Evolutionary conservation across 1,284 basidiomycete species (phyloP), one percentile per base, ranked within the genome.

Genomic region (Fistulina hepatica): DNA sequence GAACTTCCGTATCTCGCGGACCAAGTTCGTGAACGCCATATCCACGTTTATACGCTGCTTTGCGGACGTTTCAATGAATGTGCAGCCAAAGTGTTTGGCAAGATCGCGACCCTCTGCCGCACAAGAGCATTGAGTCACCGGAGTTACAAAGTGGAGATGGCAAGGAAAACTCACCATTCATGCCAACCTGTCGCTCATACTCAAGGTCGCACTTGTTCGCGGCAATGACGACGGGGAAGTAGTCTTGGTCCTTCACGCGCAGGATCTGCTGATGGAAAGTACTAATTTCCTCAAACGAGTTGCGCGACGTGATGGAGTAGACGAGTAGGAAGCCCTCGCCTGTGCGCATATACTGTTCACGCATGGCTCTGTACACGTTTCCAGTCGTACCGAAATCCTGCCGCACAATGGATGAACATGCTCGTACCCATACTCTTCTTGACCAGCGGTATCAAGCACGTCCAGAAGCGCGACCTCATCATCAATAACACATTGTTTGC

Each of bases 171-270:
- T 49, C 47, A 90, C 92, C 91, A 55, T 94, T 91, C 69, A 85
- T 88, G 56, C 90, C 89, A 12, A 99, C 95, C 63, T 97, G 93
- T 43, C 95, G 74, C 62, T 98, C 95, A 56, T 88, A 95, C 58
- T 99, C 95, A 54, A 99, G 65, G 62, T 99, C 95, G 57, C 90
- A 95, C 67, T 99, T 98, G 73, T 99, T 99, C 23, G 92, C 95
- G 6, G 97, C 91, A 36, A 99, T 84, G 45, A 98, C 89, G 48
- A 97, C 90, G 17, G 95, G 95, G 74, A 97, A 97, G 34, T 80
- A 81, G 63, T 98, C 95, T 60, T 90, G 89, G 64, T 98, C 95
- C 67, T 98, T 97, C 48, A 97, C 84, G 37, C 90, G 77, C 41
- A 95, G 71, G 49, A 97, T 97, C 60, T 98, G 94, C 60, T 97